Percentiles rank a stretch among this genome's conserved stretches.
Conservation (phyloP, 306 rosid genomes). For the Hippophae gyantsensis region DNA sequence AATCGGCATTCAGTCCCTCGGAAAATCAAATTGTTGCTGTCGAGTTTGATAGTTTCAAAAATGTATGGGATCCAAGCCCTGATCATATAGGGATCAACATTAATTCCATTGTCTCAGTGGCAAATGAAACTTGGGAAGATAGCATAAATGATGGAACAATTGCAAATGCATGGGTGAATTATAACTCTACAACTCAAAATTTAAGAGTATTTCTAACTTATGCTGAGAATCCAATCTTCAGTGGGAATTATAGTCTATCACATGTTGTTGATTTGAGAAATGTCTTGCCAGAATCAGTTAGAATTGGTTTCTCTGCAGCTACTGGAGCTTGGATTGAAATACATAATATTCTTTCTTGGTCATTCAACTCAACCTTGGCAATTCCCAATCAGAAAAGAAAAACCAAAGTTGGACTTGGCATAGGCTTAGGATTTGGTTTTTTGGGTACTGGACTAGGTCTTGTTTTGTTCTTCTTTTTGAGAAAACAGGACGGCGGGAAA, state of each 20-base stretch:
- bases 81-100: slow-evolving; percentile 64
- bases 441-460: slow-evolving; percentile 31
- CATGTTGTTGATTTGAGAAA: slow-evolving; percentile 44
- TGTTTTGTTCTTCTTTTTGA: slow-evolving; percentile 34
- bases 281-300: slow-evolving; percentile 47
- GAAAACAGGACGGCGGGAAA: slow-evolving; percentile 15
- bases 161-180: slow-evolving; percentile 59
- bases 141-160: slow-evolving; percentile 38
- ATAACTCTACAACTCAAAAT: slow-evolving; percentile 43
- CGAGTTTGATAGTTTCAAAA: slow-evolving; percentile 45
- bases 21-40: slow-evolving; percentile 51
- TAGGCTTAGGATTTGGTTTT: slow-evolving; percentile 13
- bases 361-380: slow-evolving; percentile 57
- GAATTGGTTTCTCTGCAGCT: slow-evolving; percentile 69
- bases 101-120: slow-evolving; percentile 43
- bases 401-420: slow-evolving; percentile 8
- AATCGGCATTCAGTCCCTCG: slow-evolving; percentile 23
- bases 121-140: slow-evolving; percentile 28
- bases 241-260: slow-evolving; percentile 29
- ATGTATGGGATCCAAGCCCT: slow-evolving; percentile 48
- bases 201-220: slow-evolving; percentile 56
- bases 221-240: slow-evolving; percentile 24
- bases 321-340: slow-evolving; percentile 45
- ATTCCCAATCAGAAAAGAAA: neutral
- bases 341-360: slow-evolving; percentile 56